phyloP scores from a whole-genome alignment of 768 basidiomycete genomes.

The Crepidotus variabilis region DNA sequence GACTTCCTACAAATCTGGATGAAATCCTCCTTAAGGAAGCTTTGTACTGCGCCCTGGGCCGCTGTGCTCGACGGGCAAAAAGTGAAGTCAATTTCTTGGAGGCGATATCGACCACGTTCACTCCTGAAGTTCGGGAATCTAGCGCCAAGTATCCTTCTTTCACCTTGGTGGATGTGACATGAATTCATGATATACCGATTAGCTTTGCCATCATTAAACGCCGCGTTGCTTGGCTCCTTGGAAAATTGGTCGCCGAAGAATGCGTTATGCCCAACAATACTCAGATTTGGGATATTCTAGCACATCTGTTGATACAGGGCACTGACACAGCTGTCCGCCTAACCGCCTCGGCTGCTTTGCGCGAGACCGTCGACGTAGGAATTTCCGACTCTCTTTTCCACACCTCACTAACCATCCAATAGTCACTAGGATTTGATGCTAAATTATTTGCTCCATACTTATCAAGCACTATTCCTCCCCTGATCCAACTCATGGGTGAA shows the following conservation, averaged over 20 bases:
- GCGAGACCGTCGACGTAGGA: slow-evolving; percentile 83
- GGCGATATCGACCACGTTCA: slow-evolving; percentile 64
- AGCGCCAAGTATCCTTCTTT: slow-evolving; percentile 49
- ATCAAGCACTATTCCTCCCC: slow-evolving; percentile 51
- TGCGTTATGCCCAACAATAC: slow-evolving; percentile 56
- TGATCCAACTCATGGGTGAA: slow-evolving; percentile 69
- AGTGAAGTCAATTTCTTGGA: slow-evolving; percentile 62
- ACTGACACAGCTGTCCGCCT: slow-evolving; percentile 85
- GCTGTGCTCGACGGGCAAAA: slow-evolving; percentile 64
- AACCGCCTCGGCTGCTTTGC: slow-evolving; percentile 75
- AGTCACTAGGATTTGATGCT: slow-evolving; percentile 66
- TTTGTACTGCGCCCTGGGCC: slow-evolving; percentile 85
- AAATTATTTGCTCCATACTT: slow-evolving; percentile 69
- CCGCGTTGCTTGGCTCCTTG: slow-evolving; percentile 93
- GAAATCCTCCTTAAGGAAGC: slow-evolving; percentile 79
- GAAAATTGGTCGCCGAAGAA: slow-evolving; percentile 79
- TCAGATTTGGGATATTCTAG: slow-evolving; percentile 75
- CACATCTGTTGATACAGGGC: slow-evolving; percentile 69
- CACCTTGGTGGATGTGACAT: background rate
- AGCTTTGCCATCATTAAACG: slow-evolving; percentile 92
- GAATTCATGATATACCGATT: background rate
- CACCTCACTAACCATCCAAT: slow-evolving; percentile 8
- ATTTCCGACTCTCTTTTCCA: background rate
- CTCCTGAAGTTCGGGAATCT: slow-evolving; percentile 53
- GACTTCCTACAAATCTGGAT: slow-evolving; percentile 49